Evolutionary conservation across 441 rosid species (phyloP).

Genomic region (Cnidoscolus chayamansa): DNA sequence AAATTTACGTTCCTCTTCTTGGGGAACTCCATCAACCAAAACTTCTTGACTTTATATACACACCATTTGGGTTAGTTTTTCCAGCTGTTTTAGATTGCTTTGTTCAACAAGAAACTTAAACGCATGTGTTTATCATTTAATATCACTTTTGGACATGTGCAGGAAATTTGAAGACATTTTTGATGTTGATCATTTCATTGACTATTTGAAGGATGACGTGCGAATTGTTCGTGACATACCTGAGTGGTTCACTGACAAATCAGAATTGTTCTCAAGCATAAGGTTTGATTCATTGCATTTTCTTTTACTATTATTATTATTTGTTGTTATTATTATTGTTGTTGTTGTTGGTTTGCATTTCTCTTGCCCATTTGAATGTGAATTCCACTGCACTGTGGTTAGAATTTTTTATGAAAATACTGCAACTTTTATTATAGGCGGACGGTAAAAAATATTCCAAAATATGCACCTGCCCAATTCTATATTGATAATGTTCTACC

Average conservation of each 20-base stretch:
- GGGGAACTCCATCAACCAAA: background rate
- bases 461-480: slow-evolving; percentile 94
- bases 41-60: background rate
- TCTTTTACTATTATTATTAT: no score
- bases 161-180: slow-evolving; percentile 96
- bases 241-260: slow-evolving; percentile 91
- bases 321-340: background rate
- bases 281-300: slow-evolving; percentile 43
- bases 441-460: slow-evolving; percentile 97
- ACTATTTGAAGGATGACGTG: slow-evolving; percentile 87
- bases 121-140: background rate
- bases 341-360: background rate
- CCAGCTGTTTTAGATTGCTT: background rate
- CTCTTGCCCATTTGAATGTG: background rate
- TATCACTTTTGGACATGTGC: slow-evolving; percentile 29
- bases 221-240: slow-evolving; percentile 91
- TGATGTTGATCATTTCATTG: slow-evolving; percentile 94
- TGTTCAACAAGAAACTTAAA: background rate
- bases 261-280: slow-evolving; percentile 86
- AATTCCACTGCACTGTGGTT: slow-evolving; percentile 5
- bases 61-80: background rate
- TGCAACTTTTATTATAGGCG: slow-evolving; percentile 48
- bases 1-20: background rate
- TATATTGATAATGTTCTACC: slow-evolving; percentile 95
- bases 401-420: slow-evolving; percentile 15